Percentiles rank a stretch among this genome's conserved stretches.
phyloP scores from a whole-genome alignment of 495 filamentous ascomycete genomes.

The Beverwykella pulmonaria region DNA sequence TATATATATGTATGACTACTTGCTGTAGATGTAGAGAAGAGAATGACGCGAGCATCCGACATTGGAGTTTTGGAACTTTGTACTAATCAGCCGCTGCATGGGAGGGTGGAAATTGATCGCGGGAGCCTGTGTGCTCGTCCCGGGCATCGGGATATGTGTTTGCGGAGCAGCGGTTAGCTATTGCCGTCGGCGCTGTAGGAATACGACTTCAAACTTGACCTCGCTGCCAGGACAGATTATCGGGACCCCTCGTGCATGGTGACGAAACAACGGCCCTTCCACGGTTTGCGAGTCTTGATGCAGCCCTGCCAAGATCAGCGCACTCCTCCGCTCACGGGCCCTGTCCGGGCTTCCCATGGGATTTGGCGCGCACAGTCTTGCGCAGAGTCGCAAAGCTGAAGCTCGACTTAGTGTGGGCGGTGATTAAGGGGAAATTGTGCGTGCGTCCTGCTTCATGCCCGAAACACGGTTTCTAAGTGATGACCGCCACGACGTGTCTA shows the following conservation, averaged over 20 bases:
- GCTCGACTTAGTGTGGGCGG: background rate
- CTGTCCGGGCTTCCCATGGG: too few relatives aligned
- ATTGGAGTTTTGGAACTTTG: conserved; percentile 13
- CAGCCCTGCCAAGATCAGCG: background rate
- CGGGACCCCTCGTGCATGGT: background rate
- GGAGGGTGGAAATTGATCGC: background rate
- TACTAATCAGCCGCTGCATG: conserved; percentile 6
- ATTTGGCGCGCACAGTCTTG: background rate
- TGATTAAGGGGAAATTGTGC: background rate
- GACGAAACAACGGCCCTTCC: background rate
- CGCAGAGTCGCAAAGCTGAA: conserved; percentile 13
- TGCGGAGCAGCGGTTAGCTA: background rate
- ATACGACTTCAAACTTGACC: background rate
- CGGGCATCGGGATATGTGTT: background rate
- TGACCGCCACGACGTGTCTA: conserved; percentile 8
- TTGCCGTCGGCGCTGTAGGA: background rate
- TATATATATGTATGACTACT: conserved; percentile 20
- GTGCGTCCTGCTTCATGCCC: conserved; percentile 4
- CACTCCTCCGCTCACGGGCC: background rate
- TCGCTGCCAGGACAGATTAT: background rate
- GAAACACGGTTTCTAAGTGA: background rate
- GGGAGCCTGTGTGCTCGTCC: background rate
- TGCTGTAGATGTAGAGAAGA: conserved; percentile 7
- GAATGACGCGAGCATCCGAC: conserved; percentile 13
- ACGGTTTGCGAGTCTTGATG: background rate